Percentiles rank a stretch among this genome's conserved stretches.
phyloP scores from a whole-genome alignment of 345 rosid species.

The Brassica cretica region DNA sequence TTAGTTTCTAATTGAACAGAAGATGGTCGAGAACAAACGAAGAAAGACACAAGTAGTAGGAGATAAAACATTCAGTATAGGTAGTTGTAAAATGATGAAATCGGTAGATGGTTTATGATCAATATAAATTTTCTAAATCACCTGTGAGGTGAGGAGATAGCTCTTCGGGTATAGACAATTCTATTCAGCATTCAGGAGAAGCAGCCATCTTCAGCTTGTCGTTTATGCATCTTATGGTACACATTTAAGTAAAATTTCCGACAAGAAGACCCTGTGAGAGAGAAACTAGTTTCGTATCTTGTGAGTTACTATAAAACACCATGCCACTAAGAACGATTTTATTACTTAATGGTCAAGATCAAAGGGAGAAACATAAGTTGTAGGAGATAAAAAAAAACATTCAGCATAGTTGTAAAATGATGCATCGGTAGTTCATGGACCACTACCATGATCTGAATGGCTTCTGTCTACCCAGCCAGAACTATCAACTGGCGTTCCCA shows the following conservation, averaged over 20 bases:
- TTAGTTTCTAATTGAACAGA: too few relatives aligned
- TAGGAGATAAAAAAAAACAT: not conserved
- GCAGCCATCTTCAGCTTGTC: slow-evolving; percentile 4
- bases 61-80: too few relatives aligned
- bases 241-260: not conserved
- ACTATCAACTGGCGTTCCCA: too few relatives aligned
- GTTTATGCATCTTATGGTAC: not conserved
- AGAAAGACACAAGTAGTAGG: too few relatives aligned
- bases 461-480: not conserved
- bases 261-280: not conserved
- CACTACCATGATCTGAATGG: not conserved
- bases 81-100: not conserved
- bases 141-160: too few relatives aligned
- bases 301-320: not conserved
- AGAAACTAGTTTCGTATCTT: slow-evolving; percentile 3
- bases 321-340: not conserved
- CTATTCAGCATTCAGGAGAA: slow-evolving; percentile 3
- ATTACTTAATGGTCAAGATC: not conserved
- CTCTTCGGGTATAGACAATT: not conserved
- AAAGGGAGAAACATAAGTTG: not conserved
- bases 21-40: too few relatives aligned
- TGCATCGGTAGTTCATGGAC: not conserved
- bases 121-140: too few relatives aligned
- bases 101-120: too few relatives aligned
- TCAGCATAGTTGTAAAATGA: not conserved